Percentiles rank a stretch among this genome's conserved stretches.
phyloP scores from a whole-genome alignment of 495 filamentous ascomycete genomes.

The Antarctomyces pellizariae region DNA sequence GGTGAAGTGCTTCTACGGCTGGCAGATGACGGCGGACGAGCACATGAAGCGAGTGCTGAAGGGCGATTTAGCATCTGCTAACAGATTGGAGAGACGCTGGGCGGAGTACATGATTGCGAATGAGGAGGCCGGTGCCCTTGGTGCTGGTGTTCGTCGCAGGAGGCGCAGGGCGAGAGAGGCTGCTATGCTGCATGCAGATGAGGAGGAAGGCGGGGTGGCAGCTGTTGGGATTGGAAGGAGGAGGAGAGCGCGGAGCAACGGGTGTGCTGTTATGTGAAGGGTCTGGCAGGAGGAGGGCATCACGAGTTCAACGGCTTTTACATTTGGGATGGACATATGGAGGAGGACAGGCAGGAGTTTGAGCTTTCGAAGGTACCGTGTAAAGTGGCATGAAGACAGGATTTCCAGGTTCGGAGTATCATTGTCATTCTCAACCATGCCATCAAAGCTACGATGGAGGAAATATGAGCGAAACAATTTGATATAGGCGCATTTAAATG shows the following conservation, averaged over 20 bases:
- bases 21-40: constrained; percentile 84
- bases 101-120: constrained; percentile 80
- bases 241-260: constrained; percentile 29
- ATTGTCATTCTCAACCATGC: too few species aligned
- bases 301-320: too few species aligned
- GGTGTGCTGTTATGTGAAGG: constrained; percentile 34
- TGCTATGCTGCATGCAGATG: constrained; percentile 47
- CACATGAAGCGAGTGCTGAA: constrained; percentile 64
- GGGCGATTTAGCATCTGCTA: constrained; percentile 47
- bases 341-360: too few species aligned
- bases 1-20: constrained; percentile 85
- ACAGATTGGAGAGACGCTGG: constrained; percentile 70
- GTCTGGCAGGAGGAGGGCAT: too few species aligned
- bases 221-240: constrained; percentile 15
- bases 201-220: constrained; percentile 36
- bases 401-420: too few species aligned
- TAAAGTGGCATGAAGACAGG: too few species aligned
- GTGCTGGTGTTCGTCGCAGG: constrained; percentile 35
- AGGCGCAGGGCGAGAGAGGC: constrained; percentile 59
- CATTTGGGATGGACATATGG: too few species aligned
- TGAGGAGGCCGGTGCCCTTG: constrained; percentile 53
- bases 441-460: too few species aligned
- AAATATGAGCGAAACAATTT: too few species aligned
- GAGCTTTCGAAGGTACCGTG: too few species aligned
- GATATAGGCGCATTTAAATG: too few species aligned